Evolutionary conservation across 2,329 filamentous ascomycete genomes (phyloP).

Genomic region (Colletotrichum musae): DNA sequence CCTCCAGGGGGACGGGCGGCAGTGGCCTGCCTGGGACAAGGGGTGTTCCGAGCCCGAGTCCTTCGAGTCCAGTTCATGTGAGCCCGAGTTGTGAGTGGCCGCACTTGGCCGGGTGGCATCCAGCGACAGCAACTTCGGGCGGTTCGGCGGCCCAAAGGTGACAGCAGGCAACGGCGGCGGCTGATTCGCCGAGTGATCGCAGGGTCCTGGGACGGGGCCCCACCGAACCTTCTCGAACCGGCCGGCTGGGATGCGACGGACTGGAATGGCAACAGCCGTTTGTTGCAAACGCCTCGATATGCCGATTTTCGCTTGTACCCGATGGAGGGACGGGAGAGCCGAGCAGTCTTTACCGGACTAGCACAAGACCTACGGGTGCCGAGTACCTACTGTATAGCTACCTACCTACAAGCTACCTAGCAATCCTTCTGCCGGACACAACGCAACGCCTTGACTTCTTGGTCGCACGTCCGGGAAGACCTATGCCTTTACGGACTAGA

Average conservation of each 20-base stretch:
- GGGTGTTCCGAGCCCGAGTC: constrained; percentile 8
- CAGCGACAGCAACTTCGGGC: constrained; percentile 31
- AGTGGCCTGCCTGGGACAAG: constrained; percentile 29
- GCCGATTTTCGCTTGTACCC: constrained; percentile 25
- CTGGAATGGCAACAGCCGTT: constrained; percentile 42
- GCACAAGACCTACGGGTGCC: no score
- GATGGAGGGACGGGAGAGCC: constrained; percentile 2
- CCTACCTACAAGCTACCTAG: neutral
- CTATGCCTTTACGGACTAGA: no score
- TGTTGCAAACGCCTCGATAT: constrained; percentile 54
- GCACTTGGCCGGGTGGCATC: constrained; percentile 9
- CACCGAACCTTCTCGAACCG: constrained; percentile 64
- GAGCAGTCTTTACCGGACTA: no score
- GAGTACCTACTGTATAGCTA: neutral
- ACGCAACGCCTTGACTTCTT: neutral
- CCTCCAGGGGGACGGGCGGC: constrained; percentile 30
- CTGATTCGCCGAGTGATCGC: constrained; percentile 19
- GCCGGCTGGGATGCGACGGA: constrained; percentile 39
- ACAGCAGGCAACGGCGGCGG: constrained; percentile 3
- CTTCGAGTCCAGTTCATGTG: neutral
- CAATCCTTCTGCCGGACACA: neutral
- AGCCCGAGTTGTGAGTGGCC: constrained; percentile 6
- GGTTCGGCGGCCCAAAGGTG: constrained; percentile 35
- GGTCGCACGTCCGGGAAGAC: no score
- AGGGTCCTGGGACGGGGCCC: constrained; percentile 45